These are phyloP conservation scores for Ceratocystis albifundus DNA, from an alignment of 2,329 filamentous ascomycete species.

Conservation along the genomic window DNA sequence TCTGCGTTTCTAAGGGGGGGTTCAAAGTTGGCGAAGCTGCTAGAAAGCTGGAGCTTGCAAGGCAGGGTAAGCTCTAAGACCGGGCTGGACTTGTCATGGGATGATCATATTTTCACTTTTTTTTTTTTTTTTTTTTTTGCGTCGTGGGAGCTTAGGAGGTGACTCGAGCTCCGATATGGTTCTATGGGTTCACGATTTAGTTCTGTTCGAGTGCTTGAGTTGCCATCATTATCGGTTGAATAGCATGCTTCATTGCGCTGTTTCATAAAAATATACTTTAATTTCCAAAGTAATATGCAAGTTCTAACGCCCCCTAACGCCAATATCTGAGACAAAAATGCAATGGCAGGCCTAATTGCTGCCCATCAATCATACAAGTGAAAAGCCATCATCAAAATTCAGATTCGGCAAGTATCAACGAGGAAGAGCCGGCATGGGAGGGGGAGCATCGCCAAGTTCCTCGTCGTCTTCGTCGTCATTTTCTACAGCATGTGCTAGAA, in stretches of 20 bases:
- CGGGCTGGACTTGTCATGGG: not conserved
- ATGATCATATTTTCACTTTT: not conserved
- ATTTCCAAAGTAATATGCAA: slow-evolving; percentile 10
- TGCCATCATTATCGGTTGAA: not conserved
- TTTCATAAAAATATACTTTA: not conserved
- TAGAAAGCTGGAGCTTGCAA: slow-evolving; percentile 65
- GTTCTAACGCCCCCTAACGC: slow-evolving; percentile 20
- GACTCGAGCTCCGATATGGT: not conserved
- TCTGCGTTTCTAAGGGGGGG: slow-evolving; percentile 65
- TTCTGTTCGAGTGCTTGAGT: not conserved
- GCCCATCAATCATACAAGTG: not conserved
- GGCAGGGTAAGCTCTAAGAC: slow-evolving; percentile 59
- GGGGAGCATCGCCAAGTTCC: slow-evolving; percentile 38
- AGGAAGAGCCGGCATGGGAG: slow-evolving; percentile 38
- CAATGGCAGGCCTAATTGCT: not conserved
- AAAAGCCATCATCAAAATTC: not conserved
- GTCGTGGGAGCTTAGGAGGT: not conserved
- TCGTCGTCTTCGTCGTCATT: slow-evolving; percentile 53
- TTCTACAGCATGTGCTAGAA: slow-evolving; percentile 66
- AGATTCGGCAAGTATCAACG: slow-evolving; percentile 18
- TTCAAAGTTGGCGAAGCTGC: slow-evolving; percentile 60
- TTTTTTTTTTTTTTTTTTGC: no score
- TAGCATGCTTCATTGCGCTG: not conserved
- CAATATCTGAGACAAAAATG: slow-evolving; percentile 4
- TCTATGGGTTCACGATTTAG: not conserved